phyloP scores from a whole-genome alignment of 2,329 filamentous ascomycete genomes.

The Daldinia sp. region DNA sequence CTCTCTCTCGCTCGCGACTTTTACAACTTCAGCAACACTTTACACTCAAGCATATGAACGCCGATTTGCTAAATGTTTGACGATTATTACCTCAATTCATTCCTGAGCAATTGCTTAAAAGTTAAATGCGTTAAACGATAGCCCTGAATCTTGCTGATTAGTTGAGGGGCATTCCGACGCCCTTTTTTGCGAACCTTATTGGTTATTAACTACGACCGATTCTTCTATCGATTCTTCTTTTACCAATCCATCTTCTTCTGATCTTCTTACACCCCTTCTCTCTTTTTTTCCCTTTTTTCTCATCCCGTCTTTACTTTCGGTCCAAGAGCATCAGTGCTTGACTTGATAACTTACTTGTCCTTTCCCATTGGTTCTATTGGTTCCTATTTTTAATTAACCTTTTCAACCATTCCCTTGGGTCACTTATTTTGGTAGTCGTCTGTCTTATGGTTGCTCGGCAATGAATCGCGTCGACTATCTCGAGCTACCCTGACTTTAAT shows the following conservation, averaged over 20 bases:
- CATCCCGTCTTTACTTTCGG: background rate
- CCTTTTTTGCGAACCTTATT: slow-evolving; percentile 6
- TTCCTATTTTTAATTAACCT: slow-evolving; percentile 12
- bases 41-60: background rate
- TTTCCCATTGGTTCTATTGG: slow-evolving; percentile 4
- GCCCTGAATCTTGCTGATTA: slow-evolving; percentile 36
- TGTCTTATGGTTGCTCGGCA: slow-evolving; percentile 13
- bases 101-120: slow-evolving; percentile 12
- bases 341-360: background rate
- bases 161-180: slow-evolving; percentile 28
- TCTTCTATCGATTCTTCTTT: no score
- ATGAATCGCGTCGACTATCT: slow-evolving; percentile 19
- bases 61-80: slow-evolving; percentile 19
- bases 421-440: slow-evolving; percentile 19
- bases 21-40: background rate
- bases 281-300: background rate
- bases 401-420: slow-evolving; percentile 2
- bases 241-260: background rate
- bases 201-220: slow-evolving; percentile 10
- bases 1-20: background rate
- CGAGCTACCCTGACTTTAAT: slow-evolving; percentile 19
- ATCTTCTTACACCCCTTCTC: slow-evolving; percentile 3
- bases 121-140: slow-evolving; percentile 28
- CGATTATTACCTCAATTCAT: slow-evolving; percentile 18
- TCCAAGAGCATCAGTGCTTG: background rate